Evolutionary conservation across 129 eudicot species (phyloP).

Genomic region (Escallonia rubra): DNA sequence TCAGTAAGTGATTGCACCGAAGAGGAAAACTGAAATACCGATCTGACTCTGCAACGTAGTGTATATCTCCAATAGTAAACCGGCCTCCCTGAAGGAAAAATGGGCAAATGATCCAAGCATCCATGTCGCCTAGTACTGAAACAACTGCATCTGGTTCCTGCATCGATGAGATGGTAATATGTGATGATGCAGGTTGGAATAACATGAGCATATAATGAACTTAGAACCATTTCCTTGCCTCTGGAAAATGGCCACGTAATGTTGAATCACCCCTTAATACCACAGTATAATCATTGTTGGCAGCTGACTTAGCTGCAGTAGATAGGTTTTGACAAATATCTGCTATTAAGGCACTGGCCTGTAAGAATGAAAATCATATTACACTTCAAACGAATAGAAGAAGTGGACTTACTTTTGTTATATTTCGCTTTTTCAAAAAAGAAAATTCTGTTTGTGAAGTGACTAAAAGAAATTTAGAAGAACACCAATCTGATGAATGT

Average conservation of each 20-base stretch:
- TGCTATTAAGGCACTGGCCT: slow-evolving; percentile 73
- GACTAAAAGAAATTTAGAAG: neutral
- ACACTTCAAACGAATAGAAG: neutral
- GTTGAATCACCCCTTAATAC: slow-evolving; percentile 99
- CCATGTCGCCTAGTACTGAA: slow-evolving; percentile 94
- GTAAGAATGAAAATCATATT: slow-evolving; percentile 19
- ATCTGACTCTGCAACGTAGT: slow-evolving; percentile 91
- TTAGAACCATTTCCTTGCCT: slow-evolving; percentile 40
- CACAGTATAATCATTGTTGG: slow-evolving; percentile 68
- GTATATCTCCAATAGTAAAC: slow-evolving; percentile 78
- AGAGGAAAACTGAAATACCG: slow-evolving; percentile 36
- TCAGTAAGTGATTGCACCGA: neutral
- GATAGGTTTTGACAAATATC: slow-evolving; percentile 71
- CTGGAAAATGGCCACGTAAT: slow-evolving; percentile 97
- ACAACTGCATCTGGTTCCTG: slow-evolving; percentile 97
- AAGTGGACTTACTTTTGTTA: neutral
- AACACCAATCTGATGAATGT: slow-evolving; percentile 4
- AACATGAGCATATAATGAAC: neutral
- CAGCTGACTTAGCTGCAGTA: slow-evolving; percentile 62
- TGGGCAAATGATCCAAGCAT: slow-evolving; percentile 97
- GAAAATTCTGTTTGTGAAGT: neutral
- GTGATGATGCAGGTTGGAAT: neutral
- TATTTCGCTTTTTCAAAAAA: neutral
- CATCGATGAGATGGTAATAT: slow-evolving; percentile 12
- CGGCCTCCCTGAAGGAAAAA: slow-evolving; percentile 99